A percentile compares a stretch with the other conserved stretches of the same genome.
Conservation (phyloP, 805 yeast species). For the Suhomyces prunicola region DNA sequence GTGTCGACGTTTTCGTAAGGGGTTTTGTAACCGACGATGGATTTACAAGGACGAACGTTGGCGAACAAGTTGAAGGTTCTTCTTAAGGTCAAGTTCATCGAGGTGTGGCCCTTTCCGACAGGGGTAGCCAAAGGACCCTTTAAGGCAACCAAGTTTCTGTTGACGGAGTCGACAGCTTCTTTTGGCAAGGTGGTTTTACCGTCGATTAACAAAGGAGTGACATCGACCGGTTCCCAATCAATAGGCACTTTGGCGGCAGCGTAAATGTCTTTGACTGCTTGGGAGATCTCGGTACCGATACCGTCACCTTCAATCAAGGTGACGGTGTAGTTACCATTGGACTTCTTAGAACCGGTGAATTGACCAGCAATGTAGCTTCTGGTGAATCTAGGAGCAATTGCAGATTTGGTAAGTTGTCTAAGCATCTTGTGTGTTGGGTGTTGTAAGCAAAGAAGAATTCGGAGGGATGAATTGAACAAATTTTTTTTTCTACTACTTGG, state of each 20-base stretch:
- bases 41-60: slow-evolving; percentile 95
- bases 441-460: neutral
- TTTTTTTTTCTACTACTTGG: slow-evolving; percentile 2
- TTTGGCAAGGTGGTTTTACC: slow-evolving; percentile 93
- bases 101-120: slow-evolving; percentile 97
- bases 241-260: slow-evolving; percentile 93
- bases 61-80: slow-evolving; percentile 96
- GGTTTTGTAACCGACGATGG: slow-evolving; percentile 89
- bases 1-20: slow-evolving; percentile 88
- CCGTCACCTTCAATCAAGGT: slow-evolving; percentile 99
- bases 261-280: slow-evolving; percentile 90
- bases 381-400: slow-evolving; percentile 26
- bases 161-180: slow-evolving; percentile 87
- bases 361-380: slow-evolving; percentile 52
- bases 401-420: slow-evolving; percentile 34
- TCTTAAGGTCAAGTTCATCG: slow-evolving; percentile 95
- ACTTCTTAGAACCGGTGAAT: slow-evolving; percentile 59
- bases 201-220: slow-evolving; percentile 85
- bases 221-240: slow-evolving; percentile 96
- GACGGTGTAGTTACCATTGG: slow-evolving; percentile 86
- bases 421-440: slow-evolving; percentile 22
- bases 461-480: slow-evolving; percentile 3
- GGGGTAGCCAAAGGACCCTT: slow-evolving; percentile 99
- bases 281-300: slow-evolving; percentile 93
- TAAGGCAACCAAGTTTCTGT: slow-evolving; percentile 89